Conservation (phyloP, 2,329 filamentous ascomycete genomes). For the Trematosphaeria pertusa region DNA sequence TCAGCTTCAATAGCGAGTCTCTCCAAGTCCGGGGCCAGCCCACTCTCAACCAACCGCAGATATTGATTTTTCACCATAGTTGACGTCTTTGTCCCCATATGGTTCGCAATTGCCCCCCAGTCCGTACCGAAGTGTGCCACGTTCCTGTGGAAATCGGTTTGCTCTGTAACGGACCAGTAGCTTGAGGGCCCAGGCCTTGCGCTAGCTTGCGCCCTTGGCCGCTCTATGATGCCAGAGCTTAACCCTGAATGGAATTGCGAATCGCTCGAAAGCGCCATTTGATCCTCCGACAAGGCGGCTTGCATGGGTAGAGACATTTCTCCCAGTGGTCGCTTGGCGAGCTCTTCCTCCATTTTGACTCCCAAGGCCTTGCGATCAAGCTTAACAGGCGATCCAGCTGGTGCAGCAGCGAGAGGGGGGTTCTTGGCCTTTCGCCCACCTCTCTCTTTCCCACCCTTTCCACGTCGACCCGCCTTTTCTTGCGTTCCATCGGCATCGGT, state of each 20-base stretch:
- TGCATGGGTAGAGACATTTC: constrained; percentile 39
- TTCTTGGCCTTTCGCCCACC: constrained; percentile 50
- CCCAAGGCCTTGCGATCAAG: constrained; percentile 37
- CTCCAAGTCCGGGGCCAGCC: constrained; percentile 50
- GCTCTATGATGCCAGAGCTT: constrained; percentile 40
- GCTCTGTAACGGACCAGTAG: constrained; percentile 87
- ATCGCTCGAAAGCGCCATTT: constrained; percentile 31
- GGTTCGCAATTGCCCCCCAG: constrained; percentile 75
- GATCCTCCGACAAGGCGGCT: constrained; percentile 33
- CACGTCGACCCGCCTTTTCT: constrained; percentile 51
- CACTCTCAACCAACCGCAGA: constrained; percentile 53
- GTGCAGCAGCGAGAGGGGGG: constrained; percentile 49
- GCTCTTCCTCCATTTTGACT: constrained; percentile 45
- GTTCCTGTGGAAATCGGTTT: constrained; percentile 76
- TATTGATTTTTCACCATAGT: constrained; percentile 74
- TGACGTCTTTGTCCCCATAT: constrained; percentile 84
- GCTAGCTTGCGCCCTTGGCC: constrained; percentile 37
- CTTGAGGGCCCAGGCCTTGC: constrained; percentile 72
- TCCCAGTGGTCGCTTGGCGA: constrained; percentile 32
- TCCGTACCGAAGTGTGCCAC: constrained; percentile 80
- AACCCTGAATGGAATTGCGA: constrained; percentile 28
- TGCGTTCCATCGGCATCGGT: constrained; percentile 40
- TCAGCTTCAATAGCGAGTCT: constrained; percentile 52
- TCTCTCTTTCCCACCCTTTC: constrained; percentile 50
- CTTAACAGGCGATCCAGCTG: constrained; percentile 44